Base-by-base conservation (phyloP, 176 grass and related monocot genomes). In the sorghum (Sorghum bicolor) region DNA sequence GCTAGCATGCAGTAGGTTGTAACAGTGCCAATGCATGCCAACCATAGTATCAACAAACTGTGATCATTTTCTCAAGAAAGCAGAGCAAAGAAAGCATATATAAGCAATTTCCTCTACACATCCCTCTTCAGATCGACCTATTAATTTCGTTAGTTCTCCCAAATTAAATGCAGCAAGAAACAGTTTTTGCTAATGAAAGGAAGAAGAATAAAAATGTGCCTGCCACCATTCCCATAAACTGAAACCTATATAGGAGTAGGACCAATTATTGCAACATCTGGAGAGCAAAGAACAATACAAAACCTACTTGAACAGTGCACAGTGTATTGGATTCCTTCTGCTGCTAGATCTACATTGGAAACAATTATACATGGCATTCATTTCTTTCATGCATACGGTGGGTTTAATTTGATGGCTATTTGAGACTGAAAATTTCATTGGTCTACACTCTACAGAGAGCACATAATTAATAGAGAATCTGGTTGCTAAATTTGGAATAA, bases 321-420 rank as follows among this genome's bases (percentile, higher is more conserved):
- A 37, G 37, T 45, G 26, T n/a, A 48, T 25, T 10, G 9, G 13
- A 15, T 2, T 41, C 13, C 5, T 45, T 71, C 16, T 53, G 19
- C 41, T 44, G 41, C 72, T 77, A 64, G 65, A 83, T 88, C 52
- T 41, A 38, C 37, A 45, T 29, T 32, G 28, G 26, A 38, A 62
- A 28, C 79, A 82, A 76, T 19, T 34, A 63, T 32, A 40, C 29
- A 30, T 37, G 39, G 16, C 52, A 37, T 50, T 32, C 13, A 16
- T 72, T 63, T 24, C 50, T 79, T 70, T 32, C 55, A 16, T 30
- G 26, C 39, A 10, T 22, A 50, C 15, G 30, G 29, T 31, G 63
- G 63, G 7, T 60, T 60, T 60, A n/a, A 4, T 70, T 22, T 1
- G 12, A 44, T 53, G 37, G 22, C 4, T 43, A 70, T 41, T 43